These are phyloP conservation scores for Madurella fahalii DNA, from an alignment of 2,329 filamentous ascomycete genomes.

Conservation along the genomic window DNA sequence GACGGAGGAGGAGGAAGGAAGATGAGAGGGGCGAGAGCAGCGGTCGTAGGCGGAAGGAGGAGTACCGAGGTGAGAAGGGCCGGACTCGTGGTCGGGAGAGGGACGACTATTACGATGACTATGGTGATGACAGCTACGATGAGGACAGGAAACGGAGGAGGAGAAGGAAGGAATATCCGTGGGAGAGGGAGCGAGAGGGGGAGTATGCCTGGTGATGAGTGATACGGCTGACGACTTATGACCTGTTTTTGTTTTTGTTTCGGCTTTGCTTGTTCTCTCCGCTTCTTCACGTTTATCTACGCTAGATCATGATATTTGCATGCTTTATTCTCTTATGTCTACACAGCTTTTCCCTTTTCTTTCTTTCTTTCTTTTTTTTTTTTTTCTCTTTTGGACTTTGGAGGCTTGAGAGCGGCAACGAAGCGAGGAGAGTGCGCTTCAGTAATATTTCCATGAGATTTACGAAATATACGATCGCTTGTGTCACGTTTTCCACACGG, in stretches of 20 bases:
- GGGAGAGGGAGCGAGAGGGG: constrained; percentile 6
- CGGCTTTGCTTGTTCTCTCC: background rate
- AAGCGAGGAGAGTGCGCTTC: background rate
- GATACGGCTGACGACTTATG: constrained; percentile 19
- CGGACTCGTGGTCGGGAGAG: background rate
- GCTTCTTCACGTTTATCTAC: background rate
- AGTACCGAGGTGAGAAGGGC: background rate
- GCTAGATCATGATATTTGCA: constrained; percentile 5
- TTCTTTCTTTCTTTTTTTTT: no score
- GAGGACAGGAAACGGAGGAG: constrained; percentile 20
- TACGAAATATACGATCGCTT: no score
- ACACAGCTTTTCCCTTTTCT: background rate
- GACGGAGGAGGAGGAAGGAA: background rate
- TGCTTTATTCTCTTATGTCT: constrained; percentile 5
- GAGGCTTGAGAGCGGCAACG: background rate
- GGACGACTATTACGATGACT: constrained; percentile 9
- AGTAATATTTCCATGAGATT: background rate
- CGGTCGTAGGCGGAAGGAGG: background rate
- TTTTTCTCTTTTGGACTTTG: background rate
- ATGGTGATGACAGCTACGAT: constrained; percentile 17
- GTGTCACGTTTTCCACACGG: no score
- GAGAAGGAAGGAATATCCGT: constrained; percentile 14
- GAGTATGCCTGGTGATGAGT: constrained; percentile 7
- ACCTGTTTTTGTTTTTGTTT: constrained; percentile 9
- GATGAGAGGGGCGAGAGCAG: constrained; percentile 10